Base-by-base conservation (phyloP, 1,284 basidiomycete species). In the Cryptococcus sp. region DNA sequence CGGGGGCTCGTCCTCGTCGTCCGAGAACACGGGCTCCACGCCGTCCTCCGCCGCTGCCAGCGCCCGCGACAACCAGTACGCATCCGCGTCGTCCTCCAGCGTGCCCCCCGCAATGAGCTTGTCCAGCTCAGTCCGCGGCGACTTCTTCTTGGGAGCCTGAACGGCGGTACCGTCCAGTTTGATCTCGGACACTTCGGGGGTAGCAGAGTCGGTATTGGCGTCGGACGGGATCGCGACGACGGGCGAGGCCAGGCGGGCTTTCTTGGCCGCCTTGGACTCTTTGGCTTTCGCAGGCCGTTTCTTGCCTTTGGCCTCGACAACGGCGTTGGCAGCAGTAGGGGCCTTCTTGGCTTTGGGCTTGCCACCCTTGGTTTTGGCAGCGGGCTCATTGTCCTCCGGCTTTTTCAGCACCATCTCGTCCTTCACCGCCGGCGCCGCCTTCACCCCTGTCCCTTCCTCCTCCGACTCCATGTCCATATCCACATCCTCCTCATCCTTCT, bases 61-160 rank as follows among this genome's bases (percentile, higher is more conserved):
- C 36, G 67, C 73, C 52, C 67, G 66, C 60, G 85, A 86, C 50
- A 89, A 81, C 76, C 86, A 95, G 78, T 88, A 96, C 33, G 90
- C 75, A 69, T 98, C 95, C 73, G 98, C 95, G 63, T 93, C 93
- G 73, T 97, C 92, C 40, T 86, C 83, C 55, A 88, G 88, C 7
- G 94, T 67, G 8, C 79, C 80, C 3, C 70, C 65, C 1, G 59
- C 61, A 21, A 74, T 52, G 46, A 75, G 68, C 54, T 72, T 65
- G 43, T 71, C 72, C 20, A 72, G 55, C 4, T 70, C 54, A 3
- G 60, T 57, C 20, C 58, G 57, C 39, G 60, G 50, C 21, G 55
- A 53, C 50, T 63, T 63, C 49, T 63, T 55, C 46, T 54, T 42
- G 18, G 40, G 33, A n/a, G 45, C 47, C 59, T 55, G 35, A 50